Evolutionary conservation across 306 rosid species (phyloP).

Genomic region (Lathyrus oleraceus): DNA sequence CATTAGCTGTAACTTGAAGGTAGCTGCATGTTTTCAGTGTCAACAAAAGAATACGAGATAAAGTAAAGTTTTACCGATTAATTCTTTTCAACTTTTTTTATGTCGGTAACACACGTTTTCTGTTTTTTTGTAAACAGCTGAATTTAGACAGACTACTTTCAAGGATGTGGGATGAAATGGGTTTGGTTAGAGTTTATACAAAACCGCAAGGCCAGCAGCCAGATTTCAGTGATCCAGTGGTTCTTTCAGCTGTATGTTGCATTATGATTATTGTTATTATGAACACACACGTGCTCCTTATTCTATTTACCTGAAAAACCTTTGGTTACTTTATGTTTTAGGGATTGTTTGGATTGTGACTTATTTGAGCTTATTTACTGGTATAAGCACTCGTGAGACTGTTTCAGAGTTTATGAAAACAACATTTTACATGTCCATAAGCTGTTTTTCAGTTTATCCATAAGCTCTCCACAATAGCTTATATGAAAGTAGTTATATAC

Average conservation of each 20-base stretch:
- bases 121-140: conserved; percentile 60
- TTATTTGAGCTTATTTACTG: not conserved
- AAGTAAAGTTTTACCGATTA: not conserved
- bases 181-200: conserved; percentile 94
- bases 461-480: not conserved
- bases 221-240: conserved; percentile 89
- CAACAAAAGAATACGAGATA: conserved; percentile 14
- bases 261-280: conserved; percentile 22
- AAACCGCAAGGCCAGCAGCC: conserved; percentile 99
- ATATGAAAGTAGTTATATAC: not conserved
- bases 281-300: conserved; percentile 6
- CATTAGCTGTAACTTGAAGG: conserved; percentile 95
- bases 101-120: not conserved
- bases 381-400: not conserved
- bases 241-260: conserved; percentile 85
- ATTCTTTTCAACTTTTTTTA: not conserved
- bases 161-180: conserved; percentile 99
- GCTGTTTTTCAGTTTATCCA: not conserved
- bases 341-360: not conserved
- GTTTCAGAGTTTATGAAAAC: not conserved
- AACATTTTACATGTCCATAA: not conserved
- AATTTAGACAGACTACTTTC: conserved; percentile 92
- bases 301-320: conserved; percentile 17
- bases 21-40: conserved; percentile 37
- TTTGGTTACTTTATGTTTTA: not conserved